These are phyloP conservation scores for Amorphotheca resinae DNA, from an alignment of 495 filamentous ascomycete species.

Conservation along the genomic window DNA sequence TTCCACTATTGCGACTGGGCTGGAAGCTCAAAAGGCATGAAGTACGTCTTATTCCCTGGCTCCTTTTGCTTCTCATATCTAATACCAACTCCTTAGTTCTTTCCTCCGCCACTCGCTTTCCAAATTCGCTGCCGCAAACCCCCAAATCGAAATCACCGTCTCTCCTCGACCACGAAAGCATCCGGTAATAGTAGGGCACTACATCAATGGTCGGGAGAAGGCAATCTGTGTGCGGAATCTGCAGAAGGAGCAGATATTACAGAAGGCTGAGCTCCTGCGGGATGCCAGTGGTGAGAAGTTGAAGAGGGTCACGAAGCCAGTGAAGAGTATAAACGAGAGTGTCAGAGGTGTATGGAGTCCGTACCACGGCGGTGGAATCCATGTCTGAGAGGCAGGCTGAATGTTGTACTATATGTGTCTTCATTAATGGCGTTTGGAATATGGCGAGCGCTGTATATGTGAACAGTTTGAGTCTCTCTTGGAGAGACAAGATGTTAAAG, in stretches of 20 bases:
- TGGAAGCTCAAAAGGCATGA: constrained; percentile 87
- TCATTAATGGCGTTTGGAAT: constrained; percentile 11
- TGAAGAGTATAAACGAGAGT: constrained; percentile 78
- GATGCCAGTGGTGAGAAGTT: constrained; percentile 81
- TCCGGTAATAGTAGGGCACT: constrained; percentile 74
- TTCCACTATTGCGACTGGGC: constrained; percentile 95
- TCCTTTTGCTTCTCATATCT: background rate
- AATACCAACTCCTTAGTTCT: constrained; percentile 33
- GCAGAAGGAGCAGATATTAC: constrained; percentile 60
- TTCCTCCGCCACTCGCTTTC: constrained; percentile 70
- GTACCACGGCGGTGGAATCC: constrained; percentile 52
- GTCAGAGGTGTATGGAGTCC: constrained; percentile 93
- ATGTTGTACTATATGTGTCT: constrained; percentile 8
- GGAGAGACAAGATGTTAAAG: background rate
- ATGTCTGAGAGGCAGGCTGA: constrained; percentile 10
- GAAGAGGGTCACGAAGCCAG: constrained; percentile 65
- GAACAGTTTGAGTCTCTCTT: background rate
- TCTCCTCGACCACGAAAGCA: constrained; percentile 80
- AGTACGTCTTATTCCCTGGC: constrained; percentile 41
- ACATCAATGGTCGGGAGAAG: constrained; percentile 81
- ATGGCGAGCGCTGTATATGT: background rate
- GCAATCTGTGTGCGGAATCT: constrained; percentile 82
- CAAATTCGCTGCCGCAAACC: constrained; percentile 64
- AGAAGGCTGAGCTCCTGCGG: constrained; percentile 70
- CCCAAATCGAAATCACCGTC: constrained; percentile 81